These are phyloP conservation scores for Tuber magnatum DNA, from an alignment of 495 filamentous ascomycete genomes.

Conservation along the genomic window DNA sequence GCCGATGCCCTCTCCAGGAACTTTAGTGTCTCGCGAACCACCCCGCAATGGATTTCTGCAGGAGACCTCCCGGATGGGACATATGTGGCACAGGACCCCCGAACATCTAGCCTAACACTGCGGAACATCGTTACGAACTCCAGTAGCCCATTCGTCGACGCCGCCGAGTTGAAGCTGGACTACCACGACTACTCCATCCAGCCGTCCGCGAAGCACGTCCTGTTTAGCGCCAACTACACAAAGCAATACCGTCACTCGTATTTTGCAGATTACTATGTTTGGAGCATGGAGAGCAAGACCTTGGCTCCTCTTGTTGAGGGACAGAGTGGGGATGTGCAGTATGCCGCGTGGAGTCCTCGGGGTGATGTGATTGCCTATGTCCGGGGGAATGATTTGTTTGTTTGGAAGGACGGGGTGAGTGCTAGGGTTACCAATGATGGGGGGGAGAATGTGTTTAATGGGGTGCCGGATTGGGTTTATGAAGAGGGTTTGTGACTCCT, in stretches of 20 bases:
- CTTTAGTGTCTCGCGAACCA: conserved; percentile 20
- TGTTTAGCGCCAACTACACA: conserved; percentile 52
- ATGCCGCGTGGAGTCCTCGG: conserved; percentile 48
- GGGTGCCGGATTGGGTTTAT: conserved; percentile 58
- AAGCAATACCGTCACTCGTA: conserved; percentile 55
- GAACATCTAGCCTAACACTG: conserved; percentile 45
- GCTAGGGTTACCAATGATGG: conserved; percentile 52
- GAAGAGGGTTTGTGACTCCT: conserved; percentile 45
- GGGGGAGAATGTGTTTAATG: conserved; percentile 52
- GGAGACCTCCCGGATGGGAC: conserved; percentile 47
- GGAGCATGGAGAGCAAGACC: conserved; percentile 47
- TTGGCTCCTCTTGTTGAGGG: conserved; percentile 46
- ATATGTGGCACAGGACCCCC: conserved; percentile 41
- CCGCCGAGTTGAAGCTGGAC: conserved; percentile 19
- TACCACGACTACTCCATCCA: conserved; percentile 44
- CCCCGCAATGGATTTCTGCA: conserved; percentile 46
- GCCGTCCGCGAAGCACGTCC: conserved; percentile 46
- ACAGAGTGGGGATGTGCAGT: conserved; percentile 52
- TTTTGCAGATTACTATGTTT: conserved; percentile 52
- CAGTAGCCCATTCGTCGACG: conserved; percentile 46
- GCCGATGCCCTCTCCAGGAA: conserved; percentile 44
- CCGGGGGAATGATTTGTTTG: conserved; percentile 51
- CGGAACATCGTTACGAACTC: conserved; percentile 49
- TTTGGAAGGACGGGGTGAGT: conserved; percentile 47
- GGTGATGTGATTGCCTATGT: conserved; percentile 52